These are phyloP conservation scores for Calonectria pauciramosa DNA, from an alignment of 2,329 filamentous ascomycete genomes.

Conservation along the genomic window DNA sequence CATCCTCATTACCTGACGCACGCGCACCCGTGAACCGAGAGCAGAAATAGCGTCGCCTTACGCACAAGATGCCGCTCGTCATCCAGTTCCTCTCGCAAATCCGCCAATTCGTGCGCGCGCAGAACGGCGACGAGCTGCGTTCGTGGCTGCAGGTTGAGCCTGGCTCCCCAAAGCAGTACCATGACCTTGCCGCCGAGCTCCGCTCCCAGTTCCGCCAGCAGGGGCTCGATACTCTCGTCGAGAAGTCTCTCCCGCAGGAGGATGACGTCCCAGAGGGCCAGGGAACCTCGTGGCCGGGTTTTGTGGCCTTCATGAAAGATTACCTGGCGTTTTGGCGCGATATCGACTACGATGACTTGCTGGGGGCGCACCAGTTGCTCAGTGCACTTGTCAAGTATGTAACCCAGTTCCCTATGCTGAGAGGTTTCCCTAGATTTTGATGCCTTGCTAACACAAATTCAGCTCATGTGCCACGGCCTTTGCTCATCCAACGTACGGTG, in stretches of 20 bases:
- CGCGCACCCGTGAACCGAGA: not conserved
- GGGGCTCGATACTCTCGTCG: constrained; percentile 74
- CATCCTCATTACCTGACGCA: constrained; percentile 2
- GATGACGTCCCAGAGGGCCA: constrained; percentile 74
- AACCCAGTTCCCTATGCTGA: not conserved
- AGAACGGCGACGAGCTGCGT: constrained; percentile 76
- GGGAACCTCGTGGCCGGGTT: constrained; percentile 79
- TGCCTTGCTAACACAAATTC: constrained; percentile 16
- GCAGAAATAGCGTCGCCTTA: constrained; percentile 8
- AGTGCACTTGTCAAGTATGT: constrained; percentile 81
- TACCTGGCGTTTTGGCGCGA: constrained; percentile 88
- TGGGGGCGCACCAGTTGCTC: constrained; percentile 81
- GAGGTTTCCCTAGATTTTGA: not conserved
- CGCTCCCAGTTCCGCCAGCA: constrained; percentile 66
- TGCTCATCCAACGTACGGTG: constrained; percentile 82
- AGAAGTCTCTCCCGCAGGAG: constrained; percentile 74
- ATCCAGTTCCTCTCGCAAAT: constrained; percentile 78
- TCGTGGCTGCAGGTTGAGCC: constrained; percentile 83
- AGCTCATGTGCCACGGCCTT: constrained; percentile 89
- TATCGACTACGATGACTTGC: constrained; percentile 80
- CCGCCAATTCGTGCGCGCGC: constrained; percentile 66
- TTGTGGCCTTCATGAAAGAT: constrained; percentile 83
- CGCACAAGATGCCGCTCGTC: constrained; percentile 69
- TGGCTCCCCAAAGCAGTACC: constrained; percentile 76
- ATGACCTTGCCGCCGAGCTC: constrained; percentile 76